Evolutionary conservation across 176 grass and related monocot genomes (phyloP), one percentile per base, ranked within the genome.

Genomic region (Cenchrus purpureus): DNA sequence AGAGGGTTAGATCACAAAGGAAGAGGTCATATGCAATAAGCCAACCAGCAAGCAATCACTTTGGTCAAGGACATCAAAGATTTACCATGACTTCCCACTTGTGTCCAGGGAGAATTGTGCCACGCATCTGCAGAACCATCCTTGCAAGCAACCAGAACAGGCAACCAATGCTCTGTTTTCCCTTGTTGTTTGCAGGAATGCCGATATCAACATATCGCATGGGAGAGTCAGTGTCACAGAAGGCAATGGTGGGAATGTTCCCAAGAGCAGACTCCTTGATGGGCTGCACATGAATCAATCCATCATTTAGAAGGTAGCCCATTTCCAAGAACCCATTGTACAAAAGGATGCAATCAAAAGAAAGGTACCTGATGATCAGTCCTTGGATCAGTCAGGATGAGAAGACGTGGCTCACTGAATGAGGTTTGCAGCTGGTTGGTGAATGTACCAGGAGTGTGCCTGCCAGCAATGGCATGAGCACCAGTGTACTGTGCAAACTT

Each of bases 131-230:
- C 25, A 94, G 87, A 85, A 94, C 92, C 92, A 94, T 94, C 72
- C 91, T 91, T 48, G 91, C 91, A 68, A 97, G 84, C 11, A 94
- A 74, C 94, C 91, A 97, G 79, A 88, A 97, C 20, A 97, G 87
- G 70, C 94, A 97, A 40, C 94, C 94, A 58, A 97, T 97, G 74
- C 91, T 93, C 82, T 91, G 82, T 65, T 94, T 97, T 56, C 94
- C 94, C 88, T 97, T 97, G 89, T 97, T 97, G 82, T 97, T 97
- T 2, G 94, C 87, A 53, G 94, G 94, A 80, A 97, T 94, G 19
- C 94, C 91, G 25, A 97, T 94, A 85, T 97, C 94, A 13, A 97
- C 94, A 3, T 97, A 97, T 11, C 91, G 89, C 94, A 97, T 97
- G 3, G 94, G 94, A 60, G 94, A 97, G 73, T 97, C 94, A 5